Base-by-base conservation (phyloP, 1,284 basidiomycete genomes). In the Pulveroboletus sp. region DNA sequence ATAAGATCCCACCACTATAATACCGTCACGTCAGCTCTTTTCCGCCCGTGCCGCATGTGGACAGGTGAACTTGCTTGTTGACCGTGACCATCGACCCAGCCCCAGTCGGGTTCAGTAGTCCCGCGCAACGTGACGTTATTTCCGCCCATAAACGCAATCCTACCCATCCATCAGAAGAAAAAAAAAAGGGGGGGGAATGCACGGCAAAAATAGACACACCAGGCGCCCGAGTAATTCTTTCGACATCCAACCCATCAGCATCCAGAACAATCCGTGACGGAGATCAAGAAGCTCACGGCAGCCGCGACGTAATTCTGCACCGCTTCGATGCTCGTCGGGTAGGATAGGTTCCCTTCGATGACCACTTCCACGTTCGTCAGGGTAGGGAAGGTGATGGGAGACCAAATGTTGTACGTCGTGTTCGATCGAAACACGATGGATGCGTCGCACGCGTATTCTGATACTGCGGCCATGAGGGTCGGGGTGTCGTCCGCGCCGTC, bases 51-150 rank as follows among this genome's bases (percentile, higher is more conserved):
- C 12, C 17, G 24, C 2, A 25, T 47, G 45, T 24, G 17, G 24
- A 55, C 35, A 47, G 11, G 25, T 33, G 31, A 3, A 62, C 75
- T 52, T 56, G 82, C 82, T 45, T 75, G 74, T 73, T 85, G 83
- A 4, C 85, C 85, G 57, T 85, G 79, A 1, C 73, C 78, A 57
- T 86, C 80, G 0, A 86, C 77, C 84, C 84, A 86, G 15, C 83
- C 84, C 81, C 82, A 83, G 3, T 80, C 56, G 1, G 81, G 78
- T 58, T 85, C 80, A 8, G 65, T 72, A 20, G 78, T 78, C 2
- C 84, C 83, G 26, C 79, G 73, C 9, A 87, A 67, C 12, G 82
- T 86, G 46, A 86, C 81, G 52, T 85, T 86, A 31, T 67, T 79
- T 8, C 84, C 83, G 14, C 80, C 80, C 3, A 66, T 72, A 58